These are phyloP conservation scores for Monosporozyma solicola DNA, from an alignment of 805 yeast species.

Conservation along the genomic window DNA sequence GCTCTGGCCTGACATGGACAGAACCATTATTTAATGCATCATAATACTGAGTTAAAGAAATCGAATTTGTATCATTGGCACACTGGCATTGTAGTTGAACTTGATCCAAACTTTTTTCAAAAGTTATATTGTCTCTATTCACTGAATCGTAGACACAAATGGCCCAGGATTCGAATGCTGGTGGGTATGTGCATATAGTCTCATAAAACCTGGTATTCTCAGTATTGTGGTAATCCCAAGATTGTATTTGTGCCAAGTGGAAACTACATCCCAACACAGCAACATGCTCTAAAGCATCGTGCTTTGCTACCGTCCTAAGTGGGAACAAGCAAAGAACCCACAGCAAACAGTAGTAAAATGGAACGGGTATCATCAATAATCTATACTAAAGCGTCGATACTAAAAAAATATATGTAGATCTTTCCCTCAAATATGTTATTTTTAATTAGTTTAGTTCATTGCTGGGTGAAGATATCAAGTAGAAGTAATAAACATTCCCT, in stretches of 20 bases:
- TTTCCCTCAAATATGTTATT: neutral
- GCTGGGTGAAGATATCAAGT: neutral
- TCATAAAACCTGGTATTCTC: slow-evolving; percentile 8
- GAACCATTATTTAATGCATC: slow-evolving; percentile 14
- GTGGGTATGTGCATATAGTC: slow-evolving; percentile 15
- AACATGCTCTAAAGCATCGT: slow-evolving; percentile 13
- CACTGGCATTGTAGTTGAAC: neutral
- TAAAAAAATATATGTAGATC: neutral
- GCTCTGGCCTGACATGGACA: neutral
- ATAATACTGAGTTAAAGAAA: slow-evolving; percentile 3
- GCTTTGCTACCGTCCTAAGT: neutral
- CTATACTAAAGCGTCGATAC: too few relatives aligned
- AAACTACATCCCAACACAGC: slow-evolving; percentile 17
- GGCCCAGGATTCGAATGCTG: slow-evolving; percentile 20
- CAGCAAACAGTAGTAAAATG: neutral
- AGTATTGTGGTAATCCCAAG: slow-evolving; percentile 11
- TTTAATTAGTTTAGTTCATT: neutral
- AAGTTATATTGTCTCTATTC: slow-evolving; percentile 5
- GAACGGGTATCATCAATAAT: neutral
- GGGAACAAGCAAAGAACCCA: neutral
- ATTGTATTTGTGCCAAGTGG: slow-evolving; percentile 7
- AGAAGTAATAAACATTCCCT: neutral
- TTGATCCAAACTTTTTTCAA: slow-evolving; percentile 10
- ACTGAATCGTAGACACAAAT: slow-evolving; percentile 15
- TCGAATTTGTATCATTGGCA: neutral